Evolutionary conservation across 805 yeast genomes (phyloP).

Genomic region (Pichia gijzeniarum): DNA sequence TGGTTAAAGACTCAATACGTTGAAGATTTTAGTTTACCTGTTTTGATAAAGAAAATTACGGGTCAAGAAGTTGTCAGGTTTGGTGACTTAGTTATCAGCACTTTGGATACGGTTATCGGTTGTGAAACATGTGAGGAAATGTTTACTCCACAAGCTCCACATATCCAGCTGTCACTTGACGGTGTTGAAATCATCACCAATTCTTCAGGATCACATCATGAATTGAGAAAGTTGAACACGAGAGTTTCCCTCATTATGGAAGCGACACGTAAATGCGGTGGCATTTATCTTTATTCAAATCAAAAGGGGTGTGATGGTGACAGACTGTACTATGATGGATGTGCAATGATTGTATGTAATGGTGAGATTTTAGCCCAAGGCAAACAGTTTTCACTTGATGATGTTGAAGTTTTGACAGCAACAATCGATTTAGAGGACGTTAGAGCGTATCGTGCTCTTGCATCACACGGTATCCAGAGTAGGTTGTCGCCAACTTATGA

Average conservation of each 20-base stretch:
- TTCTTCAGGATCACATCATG: slow-evolving; percentile 97
- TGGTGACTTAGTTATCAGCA: slow-evolving; percentile 87
- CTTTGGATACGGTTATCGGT: slow-evolving; percentile 87
- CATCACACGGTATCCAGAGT: slow-evolving; percentile 74
- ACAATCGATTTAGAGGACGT: slow-evolving; percentile 92
- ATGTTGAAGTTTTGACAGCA: slow-evolving; percentile 94
- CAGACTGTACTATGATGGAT: slow-evolving; percentile 92
- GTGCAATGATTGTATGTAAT: slow-evolving; percentile 89
- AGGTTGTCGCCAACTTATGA: slow-evolving; percentile 38
- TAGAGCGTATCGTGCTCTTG: slow-evolving; percentile 64
- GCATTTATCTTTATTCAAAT: slow-evolving; percentile 86
- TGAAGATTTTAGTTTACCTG: slow-evolving; percentile 71
- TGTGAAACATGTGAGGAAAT: slow-evolving; percentile 97
- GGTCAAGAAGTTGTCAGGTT: slow-evolving; percentile 55
- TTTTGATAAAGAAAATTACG: slow-evolving; percentile 54
- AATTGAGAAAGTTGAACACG: slow-evolving; percentile 79
- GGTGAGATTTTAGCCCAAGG: slow-evolving; percentile 93
- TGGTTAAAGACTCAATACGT: slow-evolving; percentile 78
- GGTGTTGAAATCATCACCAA: slow-evolving; percentile 98
- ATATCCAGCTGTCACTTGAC: slow-evolving; percentile 82
- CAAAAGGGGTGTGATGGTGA: slow-evolving; percentile 99
- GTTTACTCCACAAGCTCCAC: slow-evolving; percentile 95
- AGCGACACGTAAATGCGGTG: slow-evolving; percentile 96
- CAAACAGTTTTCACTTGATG: slow-evolving; percentile 79
- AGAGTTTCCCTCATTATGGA: slow-evolving; percentile 80